These are phyloP conservation scores for Eleusine coracana DNA, from an alignment of 176 grass and related monocot genomes.

Conservation along the genomic window DNA sequence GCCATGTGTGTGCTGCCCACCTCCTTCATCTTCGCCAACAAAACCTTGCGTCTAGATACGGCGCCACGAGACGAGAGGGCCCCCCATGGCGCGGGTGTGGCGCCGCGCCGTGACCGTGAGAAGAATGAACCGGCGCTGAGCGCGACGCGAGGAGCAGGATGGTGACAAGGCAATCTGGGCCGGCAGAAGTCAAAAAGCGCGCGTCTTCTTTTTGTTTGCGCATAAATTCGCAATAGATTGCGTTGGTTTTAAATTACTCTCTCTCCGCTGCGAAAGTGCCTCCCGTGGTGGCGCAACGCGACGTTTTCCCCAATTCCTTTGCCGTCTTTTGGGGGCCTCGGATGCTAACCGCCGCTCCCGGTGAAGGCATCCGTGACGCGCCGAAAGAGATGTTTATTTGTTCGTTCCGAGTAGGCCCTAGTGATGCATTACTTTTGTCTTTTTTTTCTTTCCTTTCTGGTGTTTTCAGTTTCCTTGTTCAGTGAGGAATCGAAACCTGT, in stretches of 20 bases:
- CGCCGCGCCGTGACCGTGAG: neutral
- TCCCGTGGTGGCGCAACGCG: conserved; percentile 1
- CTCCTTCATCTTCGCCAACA: neutral
- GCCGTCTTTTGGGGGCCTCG: neutral
- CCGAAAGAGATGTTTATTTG: neutral
- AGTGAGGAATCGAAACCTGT: neutral
- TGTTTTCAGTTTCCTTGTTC: neutral
- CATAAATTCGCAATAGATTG: conserved; percentile 33
- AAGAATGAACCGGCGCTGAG: neutral
- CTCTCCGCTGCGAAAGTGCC: neutral
- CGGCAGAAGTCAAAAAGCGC: conserved; percentile 29
- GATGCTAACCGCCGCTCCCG: neutral
- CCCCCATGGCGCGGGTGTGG: too few relatives aligned
- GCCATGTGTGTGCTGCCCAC: neutral
- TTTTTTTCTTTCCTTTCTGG: too few relatives aligned
- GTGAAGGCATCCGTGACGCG: conserved; percentile 23
- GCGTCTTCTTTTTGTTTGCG: conserved; percentile 4
- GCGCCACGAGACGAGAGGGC: too few relatives aligned
- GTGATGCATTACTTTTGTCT: neutral
- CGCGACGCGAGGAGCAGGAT: neutral
- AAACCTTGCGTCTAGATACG: too few relatives aligned
- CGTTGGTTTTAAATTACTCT: neutral
- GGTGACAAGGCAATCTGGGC: neutral
- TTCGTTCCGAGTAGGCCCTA: neutral
- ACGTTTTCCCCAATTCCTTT: neutral